These are phyloP conservation scores for Pugionium dolabratum DNA, from an alignment of 345 rosid species.

Conservation along the genomic window DNA sequence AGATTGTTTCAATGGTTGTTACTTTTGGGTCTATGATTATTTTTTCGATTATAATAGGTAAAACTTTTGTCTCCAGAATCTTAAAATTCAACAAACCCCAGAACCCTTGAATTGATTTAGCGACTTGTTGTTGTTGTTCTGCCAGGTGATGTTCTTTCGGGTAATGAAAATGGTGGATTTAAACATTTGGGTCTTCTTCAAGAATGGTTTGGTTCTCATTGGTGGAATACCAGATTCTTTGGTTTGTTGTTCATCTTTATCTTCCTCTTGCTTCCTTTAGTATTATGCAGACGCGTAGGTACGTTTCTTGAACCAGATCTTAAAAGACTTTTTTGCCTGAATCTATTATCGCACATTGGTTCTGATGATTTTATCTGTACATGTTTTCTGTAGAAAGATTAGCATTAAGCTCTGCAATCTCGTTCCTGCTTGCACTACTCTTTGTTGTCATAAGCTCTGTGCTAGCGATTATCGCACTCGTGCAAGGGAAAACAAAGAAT, in stretches of 20 bases:
- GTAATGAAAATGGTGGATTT: conserved; percentile 55
- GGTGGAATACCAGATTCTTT: conserved; percentile 83
- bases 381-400: conserved; percentile 28
- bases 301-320: conserved; percentile 12
- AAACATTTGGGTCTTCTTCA: conserved; percentile 77
- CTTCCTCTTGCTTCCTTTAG: conserved; percentile 69
- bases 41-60: conserved; percentile 79
- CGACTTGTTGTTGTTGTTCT: background rate
- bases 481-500: conserved; percentile 62
- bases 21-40: conserved; percentile 76
- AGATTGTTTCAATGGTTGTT: conserved; percentile 61
- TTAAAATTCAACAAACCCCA: background rate
- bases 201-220: conserved; percentile 81
- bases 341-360: background rate
- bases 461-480: conserved; percentile 59
- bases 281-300: conserved; percentile 64
- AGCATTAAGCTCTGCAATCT: conserved; percentile 37
- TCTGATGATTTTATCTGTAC: conserved; percentile 18
- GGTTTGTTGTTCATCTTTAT: conserved; percentile 55
- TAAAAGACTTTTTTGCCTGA: background rate
- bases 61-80: background rate
- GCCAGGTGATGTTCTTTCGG: conserved; percentile 82
- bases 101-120: conserved; percentile 4
- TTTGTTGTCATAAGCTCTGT: conserved; percentile 71
- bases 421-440: conserved; percentile 58